Percentiles rank a stretch among this genome's conserved stretches.
Evolutionary conservation across 371 early-diverging fungal species (phyloP).

Genomic region (Rhizopus arrhizus): DNA sequence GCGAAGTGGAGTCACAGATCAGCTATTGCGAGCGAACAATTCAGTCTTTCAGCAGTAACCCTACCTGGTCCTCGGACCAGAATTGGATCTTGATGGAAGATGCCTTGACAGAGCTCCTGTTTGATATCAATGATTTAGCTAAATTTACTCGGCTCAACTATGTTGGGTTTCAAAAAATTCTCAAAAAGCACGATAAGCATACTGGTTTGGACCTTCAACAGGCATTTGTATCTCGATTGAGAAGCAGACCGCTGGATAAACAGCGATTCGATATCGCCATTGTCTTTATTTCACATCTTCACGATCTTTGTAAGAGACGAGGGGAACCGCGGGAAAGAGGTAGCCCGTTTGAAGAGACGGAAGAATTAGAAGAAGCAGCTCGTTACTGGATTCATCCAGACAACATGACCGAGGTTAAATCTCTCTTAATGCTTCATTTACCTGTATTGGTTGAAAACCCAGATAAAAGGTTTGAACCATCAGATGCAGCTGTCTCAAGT

Average conservation of each 20-base stretch:
- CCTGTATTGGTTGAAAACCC: conserved; percentile 89
- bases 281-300: conserved; percentile 47
- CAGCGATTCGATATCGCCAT: conserved; percentile 60
- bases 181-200: conserved; percentile 93
- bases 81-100: conserved; percentile 49
- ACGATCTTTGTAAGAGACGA: conserved; percentile 42
- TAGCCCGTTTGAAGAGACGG: conserved; percentile 1
- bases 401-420: conserved; percentile 96
- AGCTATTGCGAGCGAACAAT: conserved; percentile 82
- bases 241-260: conserved; percentile 48
- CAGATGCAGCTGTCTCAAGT: conserved; percentile 76
- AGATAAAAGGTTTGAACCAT: conserved; percentile 57
- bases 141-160: conserved; percentile 91
- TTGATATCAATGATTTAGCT: conserved; percentile 85
- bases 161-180: conserved; percentile 90
- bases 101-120: conserved; percentile 48
- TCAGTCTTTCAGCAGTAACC: conserved; percentile 46
- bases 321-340: conserved; percentile 37
- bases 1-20: conserved; percentile 80
- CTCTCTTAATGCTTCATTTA: conserved; percentile 88
- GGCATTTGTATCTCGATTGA: conserved; percentile 79
- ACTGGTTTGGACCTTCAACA: conserved; percentile 72
- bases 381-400: conserved; percentile 99
- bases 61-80: conserved; percentile 36
- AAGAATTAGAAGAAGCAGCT: conserved; percentile 51